phyloP scores from a whole-genome alignment of 2,329 filamentous ascomycete species.

The Claviceps lovelessii region DNA sequence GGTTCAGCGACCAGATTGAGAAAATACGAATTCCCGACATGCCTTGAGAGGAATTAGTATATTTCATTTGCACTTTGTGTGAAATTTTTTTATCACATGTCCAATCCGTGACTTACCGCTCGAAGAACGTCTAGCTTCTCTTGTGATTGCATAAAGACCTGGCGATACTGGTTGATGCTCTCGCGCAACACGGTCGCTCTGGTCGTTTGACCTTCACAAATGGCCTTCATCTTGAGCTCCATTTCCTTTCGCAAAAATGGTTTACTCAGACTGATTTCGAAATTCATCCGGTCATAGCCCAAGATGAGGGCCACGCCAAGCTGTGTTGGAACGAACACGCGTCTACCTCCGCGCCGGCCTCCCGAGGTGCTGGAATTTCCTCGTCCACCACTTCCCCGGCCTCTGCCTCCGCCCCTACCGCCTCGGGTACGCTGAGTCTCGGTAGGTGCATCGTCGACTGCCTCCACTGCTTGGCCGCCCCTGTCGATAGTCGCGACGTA shows the following conservation, averaged over 20 bases:
- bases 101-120: slow-evolving; percentile 33
- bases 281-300: slow-evolving; percentile 87
- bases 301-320: slow-evolving; percentile 84
- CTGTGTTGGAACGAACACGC: slow-evolving; percentile 85
- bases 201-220: slow-evolving; percentile 74
- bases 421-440: slow-evolving; percentile 18
- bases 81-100: neutral
- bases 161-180: slow-evolving; percentile 73
- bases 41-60: slow-evolving; percentile 13
- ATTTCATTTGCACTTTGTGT: neutral
- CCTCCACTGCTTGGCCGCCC: slow-evolving; percentile 23
- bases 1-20: slow-evolving; percentile 1
- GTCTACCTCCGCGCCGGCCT: slow-evolving; percentile 37
- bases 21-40: slow-evolving; percentile 26
- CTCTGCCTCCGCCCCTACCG: slow-evolving; percentile 34
- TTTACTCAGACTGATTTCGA: slow-evolving; percentile 85
- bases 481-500: slow-evolving; percentile 59
- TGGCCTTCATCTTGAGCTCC: slow-evolving; percentile 92
- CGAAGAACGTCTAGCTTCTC: slow-evolving; percentile 57
- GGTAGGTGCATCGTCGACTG: slow-evolving; percentile 21
- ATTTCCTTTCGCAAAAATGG: slow-evolving; percentile 95
- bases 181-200: slow-evolving; percentile 63
- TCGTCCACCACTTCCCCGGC: slow-evolving; percentile 24
- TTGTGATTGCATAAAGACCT: slow-evolving; percentile 70
- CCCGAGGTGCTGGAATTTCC: slow-evolving; percentile 29